Conservation (phyloP, 495 filamentous ascomycete genomes). For the Xylaria cubensis region DNA sequence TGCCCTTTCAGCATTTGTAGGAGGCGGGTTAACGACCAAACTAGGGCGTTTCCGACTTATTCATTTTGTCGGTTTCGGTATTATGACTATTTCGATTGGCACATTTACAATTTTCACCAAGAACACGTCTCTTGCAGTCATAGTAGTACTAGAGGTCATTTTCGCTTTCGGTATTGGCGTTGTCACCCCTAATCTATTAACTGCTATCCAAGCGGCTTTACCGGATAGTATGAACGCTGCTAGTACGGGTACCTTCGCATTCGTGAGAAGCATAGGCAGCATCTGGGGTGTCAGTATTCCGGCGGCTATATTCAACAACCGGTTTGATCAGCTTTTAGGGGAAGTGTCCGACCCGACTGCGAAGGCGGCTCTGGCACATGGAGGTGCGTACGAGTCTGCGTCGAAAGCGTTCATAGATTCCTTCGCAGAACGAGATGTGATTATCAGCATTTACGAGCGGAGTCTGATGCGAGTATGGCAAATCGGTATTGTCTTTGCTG, state of each 20-base stretch:
- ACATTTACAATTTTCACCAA: conserved; percentile 46
- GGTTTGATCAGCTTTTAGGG: neutral
- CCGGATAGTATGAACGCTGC: neutral
- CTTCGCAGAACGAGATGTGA: neutral
- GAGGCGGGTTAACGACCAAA: conserved; percentile 50
- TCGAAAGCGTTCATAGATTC: conserved; percentile 4
- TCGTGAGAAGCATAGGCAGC: neutral
- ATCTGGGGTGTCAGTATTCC: neutral
- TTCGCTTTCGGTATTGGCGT: conserved; percentile 45
- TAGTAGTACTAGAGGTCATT: conserved; percentile 44
- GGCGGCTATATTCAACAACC: neutral
- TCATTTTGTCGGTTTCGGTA: conserved; percentile 46
- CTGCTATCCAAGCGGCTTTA: conserved; percentile 9
- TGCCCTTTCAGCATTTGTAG: conserved; percentile 42
- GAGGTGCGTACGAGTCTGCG: neutral
- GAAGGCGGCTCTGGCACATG: neutral
- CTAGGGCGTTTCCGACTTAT: conserved; percentile 54
- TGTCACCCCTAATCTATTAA: conserved; percentile 40
- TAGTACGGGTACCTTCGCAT: neutral
- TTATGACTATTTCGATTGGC: conserved; percentile 50
- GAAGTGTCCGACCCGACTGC: conserved; percentile 18
- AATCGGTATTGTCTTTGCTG: neutral
- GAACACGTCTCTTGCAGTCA: conserved; percentile 34
- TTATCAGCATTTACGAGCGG: neutral
- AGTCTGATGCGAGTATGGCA: neutral